phyloP scores from a whole-genome alignment of 2,329 filamentous ascomycete species.

The Cordyceps farinosa region DNA sequence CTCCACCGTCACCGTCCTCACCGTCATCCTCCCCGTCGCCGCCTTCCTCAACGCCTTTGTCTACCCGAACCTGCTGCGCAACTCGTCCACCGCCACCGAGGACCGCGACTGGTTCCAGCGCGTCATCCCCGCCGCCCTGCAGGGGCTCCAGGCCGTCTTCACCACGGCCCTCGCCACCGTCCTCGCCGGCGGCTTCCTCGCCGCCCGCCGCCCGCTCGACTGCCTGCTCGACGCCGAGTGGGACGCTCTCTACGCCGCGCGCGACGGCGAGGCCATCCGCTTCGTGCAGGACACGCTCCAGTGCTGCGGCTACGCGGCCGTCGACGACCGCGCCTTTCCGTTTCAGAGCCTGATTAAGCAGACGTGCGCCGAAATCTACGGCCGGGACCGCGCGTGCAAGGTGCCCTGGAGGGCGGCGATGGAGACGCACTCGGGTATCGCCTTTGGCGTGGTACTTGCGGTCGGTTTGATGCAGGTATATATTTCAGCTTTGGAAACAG shows the following conservation, averaged over 20 bases:
- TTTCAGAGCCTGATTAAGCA: conserved; percentile 38
- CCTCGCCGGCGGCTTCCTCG: conserved; percentile 35
- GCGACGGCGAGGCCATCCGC: conserved; percentile 49
- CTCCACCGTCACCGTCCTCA: conserved; percentile 33
- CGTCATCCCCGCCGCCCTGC: conserved; percentile 34
- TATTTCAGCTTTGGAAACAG: not conserved
- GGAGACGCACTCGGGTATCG: conserved; percentile 49
- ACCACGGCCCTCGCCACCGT: conserved; percentile 44
- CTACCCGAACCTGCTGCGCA: conserved; percentile 32
- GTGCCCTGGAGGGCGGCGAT: conserved; percentile 55
- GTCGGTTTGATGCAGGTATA: conserved; percentile 57
- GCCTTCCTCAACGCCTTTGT: conserved; percentile 36
- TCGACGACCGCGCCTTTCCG: conserved; percentile 60
- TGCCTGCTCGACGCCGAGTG: conserved; percentile 58
- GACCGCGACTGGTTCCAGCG: conserved; percentile 19
- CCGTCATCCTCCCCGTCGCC: conserved; percentile 39
- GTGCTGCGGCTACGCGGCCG: conserved; percentile 62
- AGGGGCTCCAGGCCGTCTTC: conserved; percentile 41
- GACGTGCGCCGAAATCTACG: conserved; percentile 45
- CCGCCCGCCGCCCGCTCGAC: conserved; percentile 28
- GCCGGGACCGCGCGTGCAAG: conserved; percentile 46
- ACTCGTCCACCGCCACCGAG: conserved; percentile 8
- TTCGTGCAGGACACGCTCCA: conserved; percentile 61
- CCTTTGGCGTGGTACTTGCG: conserved; percentile 51
- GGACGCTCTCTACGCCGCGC: conserved; percentile 48